A percentile compares a stretch with the other conserved stretches of the same genome.
Evolutionary conservation across 306 rosid genomes (phyloP).

Genomic region (Nissolia schottii): DNA sequence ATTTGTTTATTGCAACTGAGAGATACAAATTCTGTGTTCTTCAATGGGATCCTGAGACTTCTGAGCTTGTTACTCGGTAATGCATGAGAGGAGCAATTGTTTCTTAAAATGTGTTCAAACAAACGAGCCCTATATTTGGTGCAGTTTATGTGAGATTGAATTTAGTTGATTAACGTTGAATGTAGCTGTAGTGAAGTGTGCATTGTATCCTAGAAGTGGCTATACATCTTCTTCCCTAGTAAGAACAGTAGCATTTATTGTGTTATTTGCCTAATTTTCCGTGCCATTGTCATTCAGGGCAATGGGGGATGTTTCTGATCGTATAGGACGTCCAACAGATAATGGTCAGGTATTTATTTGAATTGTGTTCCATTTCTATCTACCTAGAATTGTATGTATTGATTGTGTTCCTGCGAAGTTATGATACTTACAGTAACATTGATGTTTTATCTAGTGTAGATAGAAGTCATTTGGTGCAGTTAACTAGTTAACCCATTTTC

Average conservation of each 20-base stretch:
- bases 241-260: neutral
- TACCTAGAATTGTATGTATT: neutral
- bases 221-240: neutral
- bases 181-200: neutral
- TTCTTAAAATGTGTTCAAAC: neutral
- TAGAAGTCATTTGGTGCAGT: slow-evolving; percentile 2
- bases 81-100: neutral
- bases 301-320: slow-evolving; percentile 99
- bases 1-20: slow-evolving; percentile 89
- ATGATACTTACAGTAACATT: neutral
- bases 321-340: slow-evolving; percentile 97
- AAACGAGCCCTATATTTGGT: neutral
- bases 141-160: neutral
- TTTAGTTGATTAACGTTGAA: neutral
- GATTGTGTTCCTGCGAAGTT: slow-evolving; percentile 10
- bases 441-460: neutral
- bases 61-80: slow-evolving; percentile 63
- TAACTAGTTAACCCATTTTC: neutral
- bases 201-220: neutral
- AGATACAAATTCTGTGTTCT: slow-evolving; percentile 97
- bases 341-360: slow-evolving; percentile 83
- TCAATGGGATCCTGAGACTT: slow-evolving; percentile 88
- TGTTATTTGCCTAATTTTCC: neutral
- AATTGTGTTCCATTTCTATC: neutral
- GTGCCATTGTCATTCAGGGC: slow-evolving; percentile 48